Percentiles rank a stretch among this genome's conserved stretches.
These are phyloP conservation scores for Meredithiella fracta DNA, from an alignment of 2,329 filamentous ascomycete species.

Conservation along the genomic window DNA sequence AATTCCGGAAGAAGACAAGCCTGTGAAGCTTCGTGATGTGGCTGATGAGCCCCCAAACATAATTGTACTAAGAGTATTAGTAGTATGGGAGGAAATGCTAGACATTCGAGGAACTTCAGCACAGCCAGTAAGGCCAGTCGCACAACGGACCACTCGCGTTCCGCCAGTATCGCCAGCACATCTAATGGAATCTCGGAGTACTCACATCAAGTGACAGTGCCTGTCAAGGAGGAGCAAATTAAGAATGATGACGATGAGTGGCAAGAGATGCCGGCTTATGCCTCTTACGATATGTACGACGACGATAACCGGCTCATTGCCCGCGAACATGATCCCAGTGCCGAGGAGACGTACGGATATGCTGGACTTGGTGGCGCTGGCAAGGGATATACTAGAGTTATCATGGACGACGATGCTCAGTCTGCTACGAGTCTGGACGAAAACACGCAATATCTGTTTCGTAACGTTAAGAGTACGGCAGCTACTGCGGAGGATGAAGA, in stretches of 20 bases:
- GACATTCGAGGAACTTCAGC: constrained; percentile 13
- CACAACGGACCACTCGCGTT: constrained; percentile 21
- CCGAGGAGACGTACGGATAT: constrained; percentile 52
- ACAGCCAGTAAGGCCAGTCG: constrained; percentile 8
- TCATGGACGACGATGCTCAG: constrained; percentile 84
- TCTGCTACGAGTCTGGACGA: constrained; percentile 95
- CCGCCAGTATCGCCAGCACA: constrained; percentile 25
- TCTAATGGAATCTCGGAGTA: constrained; percentile 51
- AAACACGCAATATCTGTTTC: constrained; percentile 91
- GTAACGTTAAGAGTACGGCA: constrained; percentile 44
- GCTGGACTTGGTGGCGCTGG: constrained; percentile 70
- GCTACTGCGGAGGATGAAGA: constrained; percentile 60
- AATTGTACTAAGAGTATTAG: background rate
- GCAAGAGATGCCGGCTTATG: constrained; percentile 90
- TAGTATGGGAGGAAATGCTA: background rate
- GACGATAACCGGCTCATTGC: constrained; percentile 81
- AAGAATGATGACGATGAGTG: constrained; percentile 54
- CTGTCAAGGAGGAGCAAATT: constrained; percentile 32
- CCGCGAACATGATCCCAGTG: constrained; percentile 56
- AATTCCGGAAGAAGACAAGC: background rate
- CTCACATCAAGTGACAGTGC: constrained; percentile 67
- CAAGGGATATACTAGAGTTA: constrained; percentile 89
- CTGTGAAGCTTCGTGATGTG: background rate
- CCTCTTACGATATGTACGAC: constrained; percentile 87
- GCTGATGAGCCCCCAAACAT: constrained; percentile 1